Percentiles rank a stretch among this genome's conserved stretches.
phyloP scores from a whole-genome alignment of 805 yeast genomes.

The Torulaspora indica region DNA sequence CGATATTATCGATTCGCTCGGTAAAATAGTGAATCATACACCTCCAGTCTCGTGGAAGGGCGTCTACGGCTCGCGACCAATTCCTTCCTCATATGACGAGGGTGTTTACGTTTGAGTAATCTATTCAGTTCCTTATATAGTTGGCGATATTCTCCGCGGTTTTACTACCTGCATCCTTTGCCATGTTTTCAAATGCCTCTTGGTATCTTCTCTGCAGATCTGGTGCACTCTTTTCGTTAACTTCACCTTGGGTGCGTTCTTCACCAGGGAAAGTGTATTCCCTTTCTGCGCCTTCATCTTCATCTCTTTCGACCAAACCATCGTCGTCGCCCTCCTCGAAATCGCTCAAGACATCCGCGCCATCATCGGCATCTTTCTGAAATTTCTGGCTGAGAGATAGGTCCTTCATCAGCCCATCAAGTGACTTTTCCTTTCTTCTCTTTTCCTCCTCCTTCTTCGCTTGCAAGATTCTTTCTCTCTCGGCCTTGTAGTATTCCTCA shows the following conservation, averaged over 20 bases:
- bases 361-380: conserved; percentile 41
- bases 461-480: conserved; percentile 74
- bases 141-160: conserved; percentile 71
- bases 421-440: conserved; percentile 61
- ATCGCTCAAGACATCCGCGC: conserved; percentile 50
- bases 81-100: conserved; percentile 65
- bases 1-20: conserved; percentile 25
- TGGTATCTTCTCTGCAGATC: conserved; percentile 65
- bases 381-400: conserved; percentile 55
- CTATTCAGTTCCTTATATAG: conserved; percentile 46
- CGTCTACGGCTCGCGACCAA: conserved; percentile 69
- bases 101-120: conserved; percentile 50
- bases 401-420: conserved; percentile 77
- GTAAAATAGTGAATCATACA: conserved; percentile 35
- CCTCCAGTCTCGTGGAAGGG: conserved; percentile 81
- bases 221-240: conserved; percentile 42
- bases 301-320: conserved; percentile 43
- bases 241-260: conserved; percentile 53
- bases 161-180: conserved; percentile 56
- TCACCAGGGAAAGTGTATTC: conserved; percentile 71
- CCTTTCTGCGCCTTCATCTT: conserved; percentile 52
- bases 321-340: conserved; percentile 42
- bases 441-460: conserved; percentile 74
- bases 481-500: conserved; percentile 74
- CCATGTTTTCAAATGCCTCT: conserved; percentile 60